phyloP scores from a whole-genome alignment of 306 rosid species.

The Dryas octopetala region DNA sequence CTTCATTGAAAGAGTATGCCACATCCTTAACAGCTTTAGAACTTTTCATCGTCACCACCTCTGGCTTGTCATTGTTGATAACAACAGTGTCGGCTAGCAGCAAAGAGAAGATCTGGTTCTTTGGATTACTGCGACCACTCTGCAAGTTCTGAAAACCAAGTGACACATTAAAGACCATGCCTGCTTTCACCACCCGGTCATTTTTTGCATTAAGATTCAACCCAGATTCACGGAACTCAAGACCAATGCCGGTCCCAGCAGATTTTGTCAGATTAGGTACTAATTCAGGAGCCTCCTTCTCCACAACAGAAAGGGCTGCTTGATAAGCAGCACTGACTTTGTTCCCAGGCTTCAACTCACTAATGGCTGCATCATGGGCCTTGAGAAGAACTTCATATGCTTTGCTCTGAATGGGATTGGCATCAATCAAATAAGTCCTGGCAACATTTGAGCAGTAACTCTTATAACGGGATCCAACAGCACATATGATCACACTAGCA shows the following conservation, averaged over 20 bases:
- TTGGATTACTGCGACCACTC: conserved; percentile 44
- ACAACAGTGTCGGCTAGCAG: conserved; percentile 85
- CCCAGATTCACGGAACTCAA: conserved; percentile 96
- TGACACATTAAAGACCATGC: conserved; percentile 87
- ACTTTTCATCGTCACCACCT: conserved; percentile 60
- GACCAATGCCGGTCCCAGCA: conserved; percentile 91
- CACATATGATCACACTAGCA: conserved; percentile 87
- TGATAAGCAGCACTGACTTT: conserved; percentile 64
- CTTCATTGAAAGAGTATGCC: conserved; percentile 91
- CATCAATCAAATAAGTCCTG: conserved; percentile 87
- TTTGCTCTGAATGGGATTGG: conserved; percentile 75
- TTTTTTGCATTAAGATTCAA: conserved; percentile 80
- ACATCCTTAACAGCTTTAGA: conserved; percentile 78
- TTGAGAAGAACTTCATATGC: conserved; percentile 83
- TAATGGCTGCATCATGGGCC: conserved; percentile 80
- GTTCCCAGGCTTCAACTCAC: conserved; percentile 67
- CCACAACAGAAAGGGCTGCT: conserved; percentile 77
- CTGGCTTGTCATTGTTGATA: conserved; percentile 61
- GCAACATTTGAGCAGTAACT: conserved; percentile 92
- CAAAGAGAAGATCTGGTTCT: conserved; percentile 61
- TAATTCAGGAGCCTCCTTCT: conserved; percentile 80
- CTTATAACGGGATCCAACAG: conserved; percentile 86
- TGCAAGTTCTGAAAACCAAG: conserved; percentile 87
- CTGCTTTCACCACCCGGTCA: conserved; percentile 67
- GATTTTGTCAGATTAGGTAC: conserved; percentile 68